A percentile compares a stretch with the other conserved stretches of the same genome.
phyloP scores from a whole-genome alignment of 176 grass and related monocot species.

The Oryza glaberrima region DNA sequence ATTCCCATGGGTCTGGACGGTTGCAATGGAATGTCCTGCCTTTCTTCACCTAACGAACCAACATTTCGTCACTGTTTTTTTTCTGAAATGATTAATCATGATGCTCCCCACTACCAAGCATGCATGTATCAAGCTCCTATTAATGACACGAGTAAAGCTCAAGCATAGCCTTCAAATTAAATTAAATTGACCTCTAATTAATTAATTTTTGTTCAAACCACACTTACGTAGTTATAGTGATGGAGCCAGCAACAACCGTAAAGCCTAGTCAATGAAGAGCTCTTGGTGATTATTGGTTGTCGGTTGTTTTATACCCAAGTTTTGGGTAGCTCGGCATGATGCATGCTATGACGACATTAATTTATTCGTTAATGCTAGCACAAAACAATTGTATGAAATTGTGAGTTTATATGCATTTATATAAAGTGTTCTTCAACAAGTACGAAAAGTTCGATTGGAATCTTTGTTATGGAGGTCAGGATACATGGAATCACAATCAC shows the following conservation, averaged over 20 bases:
- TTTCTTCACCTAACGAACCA: constrained; percentile 26
- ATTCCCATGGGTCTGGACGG: constrained; percentile 23
- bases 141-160: background rate
- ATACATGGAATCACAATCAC: background rate
- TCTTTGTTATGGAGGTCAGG: background rate
- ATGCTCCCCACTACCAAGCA: background rate
- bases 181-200: background rate
- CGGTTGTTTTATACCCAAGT: no score
- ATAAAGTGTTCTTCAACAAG: no score
- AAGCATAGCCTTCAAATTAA: background rate
- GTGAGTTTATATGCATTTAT: no score
- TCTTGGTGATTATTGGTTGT: background rate
- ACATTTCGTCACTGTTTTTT: background rate
- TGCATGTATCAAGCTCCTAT: background rate
- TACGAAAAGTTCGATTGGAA: background rate
- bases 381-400: no score
- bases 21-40: constrained; percentile 15
- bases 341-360: no score
- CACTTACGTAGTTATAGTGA: background rate
- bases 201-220: background rate
- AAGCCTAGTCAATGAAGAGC: background rate
- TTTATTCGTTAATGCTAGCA: no score
- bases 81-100: constrained; percentile 4
- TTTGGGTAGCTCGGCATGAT: background rate
- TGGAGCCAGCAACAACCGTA: no score